A percentile compares a stretch with the other conserved stretches of the same genome.
These are phyloP conservation scores for Clathrospora elynae DNA, from an alignment of 2,329 filamentous ascomycete genomes.

Conservation along the genomic window DNA sequence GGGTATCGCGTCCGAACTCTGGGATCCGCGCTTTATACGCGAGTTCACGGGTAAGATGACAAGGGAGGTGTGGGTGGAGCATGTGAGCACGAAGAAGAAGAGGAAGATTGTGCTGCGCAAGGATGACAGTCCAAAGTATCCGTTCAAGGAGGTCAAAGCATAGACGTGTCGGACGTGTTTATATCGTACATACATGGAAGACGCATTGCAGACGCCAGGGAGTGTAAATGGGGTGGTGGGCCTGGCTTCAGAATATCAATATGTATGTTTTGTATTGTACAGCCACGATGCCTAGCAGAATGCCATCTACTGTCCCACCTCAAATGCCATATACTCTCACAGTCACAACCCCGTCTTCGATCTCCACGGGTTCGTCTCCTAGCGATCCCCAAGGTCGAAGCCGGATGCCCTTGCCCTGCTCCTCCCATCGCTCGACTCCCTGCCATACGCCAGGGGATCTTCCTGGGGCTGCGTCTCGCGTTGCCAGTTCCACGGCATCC, in stretches of 20 bases:
- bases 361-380: constrained; percentile 20
- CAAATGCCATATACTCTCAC: constrained; percentile 16
- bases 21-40: constrained; percentile 91
- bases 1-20: constrained; percentile 90
- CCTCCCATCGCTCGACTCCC: constrained; percentile 29
- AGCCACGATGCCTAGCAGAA: constrained; percentile 7
- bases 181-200: background rate
- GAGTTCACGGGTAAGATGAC: constrained; percentile 76
- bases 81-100: constrained; percentile 83
- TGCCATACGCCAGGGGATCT: constrained; percentile 45
- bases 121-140: constrained; percentile 73
- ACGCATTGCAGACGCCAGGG: constrained; percentile 4
- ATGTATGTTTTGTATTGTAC: constrained; percentile 1
- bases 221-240: background rate
- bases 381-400: constrained; percentile 43
- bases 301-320: constrained; percentile 5
- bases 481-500: constrained; percentile 59
- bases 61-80: constrained; percentile 88
- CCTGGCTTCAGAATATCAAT: background rate
- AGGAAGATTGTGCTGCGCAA: constrained; percentile 86
- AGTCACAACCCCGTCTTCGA: constrained; percentile 6
- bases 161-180: constrained; percentile 1
- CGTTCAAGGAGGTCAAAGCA: constrained; percentile 59
- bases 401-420: constrained; percentile 36
- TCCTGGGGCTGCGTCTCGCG: constrained; percentile 29